Base-by-base conservation (phyloP, 345 rosid species). In the Leavenworthia alabamica region DNA sequence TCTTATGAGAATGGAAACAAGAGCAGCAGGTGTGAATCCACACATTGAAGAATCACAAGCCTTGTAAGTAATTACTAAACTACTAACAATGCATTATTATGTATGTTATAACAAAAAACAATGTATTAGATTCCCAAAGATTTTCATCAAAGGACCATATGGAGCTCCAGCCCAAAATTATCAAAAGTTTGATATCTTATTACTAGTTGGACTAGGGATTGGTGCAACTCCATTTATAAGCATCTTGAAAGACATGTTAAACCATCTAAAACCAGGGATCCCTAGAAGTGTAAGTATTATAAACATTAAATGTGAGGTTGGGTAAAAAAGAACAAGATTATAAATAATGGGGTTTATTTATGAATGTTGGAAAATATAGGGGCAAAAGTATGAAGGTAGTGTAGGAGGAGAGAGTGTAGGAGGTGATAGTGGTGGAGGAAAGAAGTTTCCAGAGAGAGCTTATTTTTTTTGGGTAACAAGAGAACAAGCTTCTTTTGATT, bases 201-300 rank as follows among this genome's bases (percentile, higher is more conserved):
- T 89, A 26, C 94, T 93, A 22, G 76, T 89, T 24, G 97, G 97
- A 31, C 73, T 93, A 7, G 97, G 99, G 43, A 93, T 89, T 7
- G 99, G 99, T 17, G 99, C 99, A 53, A 93, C 99, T 55, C 99
- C 99, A 1, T 83, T 93, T 57, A 81, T 93, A 64, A 93, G 99
- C 82, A 87, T 93, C 42, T 45, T 83, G 32, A 93, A 93, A 73
- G 99, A 93, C 81, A 80, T 89, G 46, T 82, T 93, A 11, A 69
- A 82, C 69, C 75, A 71, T 63, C 76, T 87, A 56, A 93, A 81
- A 56, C 79, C 82, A 6, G 68, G 60, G 11, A 59, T 41, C 28
- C 71, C 70, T 4, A 69, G 3, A 46, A 17, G 33, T 27, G 85
- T 81, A 62, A 78, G 86, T 54, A 35, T 8, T 50, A 41, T 58